Evolutionary conservation across 768 basidiomycete genomes (phyloP).

Genomic region (Boletus reticuloceps): DNA sequence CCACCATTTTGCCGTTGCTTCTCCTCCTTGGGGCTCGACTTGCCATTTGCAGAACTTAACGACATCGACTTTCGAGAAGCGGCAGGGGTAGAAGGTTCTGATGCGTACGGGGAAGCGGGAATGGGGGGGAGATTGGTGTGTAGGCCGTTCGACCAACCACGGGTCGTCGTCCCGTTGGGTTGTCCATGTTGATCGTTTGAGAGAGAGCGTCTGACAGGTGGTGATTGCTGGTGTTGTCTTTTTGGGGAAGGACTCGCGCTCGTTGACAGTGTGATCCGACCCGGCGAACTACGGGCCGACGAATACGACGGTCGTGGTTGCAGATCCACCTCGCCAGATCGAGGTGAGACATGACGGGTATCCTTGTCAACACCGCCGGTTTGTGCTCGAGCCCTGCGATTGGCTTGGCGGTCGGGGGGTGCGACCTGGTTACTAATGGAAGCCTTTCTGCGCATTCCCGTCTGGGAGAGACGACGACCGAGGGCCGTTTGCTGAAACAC

Average conservation of each 20-base stretch:
- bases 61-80: slow-evolving; percentile 48
- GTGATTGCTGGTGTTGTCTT: slow-evolving; percentile 20
- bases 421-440: slow-evolving; percentile 12
- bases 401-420: slow-evolving; percentile 28
- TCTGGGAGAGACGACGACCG: slow-evolving; percentile 65
- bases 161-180: slow-evolving; percentile 21
- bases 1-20: slow-evolving; percentile 26
- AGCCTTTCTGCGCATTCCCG: slow-evolving; percentile 34
- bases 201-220: slow-evolving; percentile 31
- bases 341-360: slow-evolving; percentile 29
- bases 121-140: slow-evolving; percentile 53
- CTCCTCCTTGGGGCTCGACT: slow-evolving; percentile 33
- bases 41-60: slow-evolving; percentile 33
- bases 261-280: slow-evolving; percentile 24
- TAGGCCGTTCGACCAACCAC: slow-evolving; percentile 34
- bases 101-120: slow-evolving; percentile 64
- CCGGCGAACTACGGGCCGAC: slow-evolving; percentile 32
- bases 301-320: slow-evolving; percentile 31
- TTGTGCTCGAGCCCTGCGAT: slow-evolving; percentile 39
- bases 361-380: slow-evolving; percentile 34
- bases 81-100: slow-evolving; percentile 58
- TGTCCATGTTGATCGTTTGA: slow-evolving; percentile 31
- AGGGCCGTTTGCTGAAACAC: slow-evolving; percentile 62
- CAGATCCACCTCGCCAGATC: slow-evolving; percentile 26
- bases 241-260: slow-evolving; percentile 24